phyloP scores from a whole-genome alignment of 208 protist genomes.

The Leishmania mexicana region DNA sequence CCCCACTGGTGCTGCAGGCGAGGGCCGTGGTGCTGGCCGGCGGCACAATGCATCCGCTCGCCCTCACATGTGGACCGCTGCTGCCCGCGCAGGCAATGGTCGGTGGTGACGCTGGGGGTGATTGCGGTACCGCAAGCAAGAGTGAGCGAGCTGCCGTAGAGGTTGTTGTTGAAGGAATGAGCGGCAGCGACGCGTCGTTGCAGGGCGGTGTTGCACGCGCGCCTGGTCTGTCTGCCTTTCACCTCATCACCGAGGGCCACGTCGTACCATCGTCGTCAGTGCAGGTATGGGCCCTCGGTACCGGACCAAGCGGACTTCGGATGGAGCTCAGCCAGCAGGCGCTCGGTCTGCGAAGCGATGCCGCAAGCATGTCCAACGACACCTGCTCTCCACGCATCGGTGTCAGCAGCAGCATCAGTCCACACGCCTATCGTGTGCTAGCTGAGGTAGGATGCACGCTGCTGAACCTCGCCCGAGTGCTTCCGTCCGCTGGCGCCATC shows the following conservation, averaged over 20 bases:
- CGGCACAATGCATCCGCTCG: slow-evolving; percentile 94
- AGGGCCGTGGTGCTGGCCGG: slow-evolving; percentile 82
- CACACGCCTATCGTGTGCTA: slow-evolving; percentile 28
- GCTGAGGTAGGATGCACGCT: slow-evolving; percentile 73
- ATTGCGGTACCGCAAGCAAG: not conserved
- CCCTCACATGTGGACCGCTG: slow-evolving; percentile 78
- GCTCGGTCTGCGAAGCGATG: not conserved
- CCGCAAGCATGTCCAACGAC: not conserved
- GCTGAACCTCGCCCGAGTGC: slow-evolving; percentile 85
- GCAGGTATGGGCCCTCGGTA: slow-evolving; percentile 59
- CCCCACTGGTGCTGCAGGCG: slow-evolving; percentile 54
- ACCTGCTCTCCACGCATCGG: not conserved
- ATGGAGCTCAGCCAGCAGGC: slow-evolving; percentile 60
- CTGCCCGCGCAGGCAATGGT: slow-evolving; percentile 16
- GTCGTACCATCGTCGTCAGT: slow-evolving; percentile 85
- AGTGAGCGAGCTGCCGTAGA: not conserved
- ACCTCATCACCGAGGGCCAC: slow-evolving; percentile 77
- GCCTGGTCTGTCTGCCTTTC: slow-evolving; percentile 10
- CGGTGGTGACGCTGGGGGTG: not conserved
- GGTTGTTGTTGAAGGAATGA: not conserved
- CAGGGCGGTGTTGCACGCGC: not conserved
- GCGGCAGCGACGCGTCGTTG: not conserved
- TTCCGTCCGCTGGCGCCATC: slow-evolving; percentile 93
- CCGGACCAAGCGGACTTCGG: slow-evolving; percentile 57
- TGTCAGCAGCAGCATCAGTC: not conserved